Percentiles rank a stretch among this genome's conserved stretches.
These are phyloP conservation scores for Lepidium didymum DNA, from an alignment of 345 rosid species.

Conservation along the genomic window DNA sequence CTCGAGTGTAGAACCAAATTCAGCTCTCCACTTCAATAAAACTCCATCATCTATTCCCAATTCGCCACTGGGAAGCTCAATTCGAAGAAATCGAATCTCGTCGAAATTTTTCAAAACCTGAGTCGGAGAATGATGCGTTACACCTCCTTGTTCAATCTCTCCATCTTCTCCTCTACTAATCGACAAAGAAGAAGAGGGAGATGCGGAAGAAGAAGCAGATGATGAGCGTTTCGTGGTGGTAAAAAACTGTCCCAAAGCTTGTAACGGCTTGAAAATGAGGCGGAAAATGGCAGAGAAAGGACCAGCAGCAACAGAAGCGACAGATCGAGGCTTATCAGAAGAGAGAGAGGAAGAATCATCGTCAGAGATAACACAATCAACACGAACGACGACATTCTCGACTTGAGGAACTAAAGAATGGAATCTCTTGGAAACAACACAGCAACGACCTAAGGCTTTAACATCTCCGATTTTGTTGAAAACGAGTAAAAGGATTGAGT, in stretches of 20 bases:
- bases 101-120: constrained; percentile 84
- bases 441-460: constrained; percentile 88
- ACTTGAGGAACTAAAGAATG: constrained; percentile 75
- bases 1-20: constrained; percentile 91
- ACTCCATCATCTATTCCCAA: constrained; percentile 83
- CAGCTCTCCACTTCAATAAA: constrained; percentile 82
- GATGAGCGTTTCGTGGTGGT: constrained; percentile 35
- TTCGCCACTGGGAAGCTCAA: constrained; percentile 89
- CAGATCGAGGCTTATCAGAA: constrained; percentile 51
- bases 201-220: background rate
- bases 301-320: constrained; percentile 3
- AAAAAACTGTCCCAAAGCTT: constrained; percentile 54
- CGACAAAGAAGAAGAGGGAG: background rate
- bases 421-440: constrained; percentile 72
- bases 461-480: constrained; percentile 90
- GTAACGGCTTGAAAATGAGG: constrained; percentile 62
- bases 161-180: constrained; percentile 46
- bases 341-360: constrained; percentile 30
- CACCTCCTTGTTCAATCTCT: constrained; percentile 69
- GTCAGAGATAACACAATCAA: constrained; percentile 93
- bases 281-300: constrained; percentile 36
- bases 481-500: constrained; percentile 63
- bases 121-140: constrained; percentile 96
- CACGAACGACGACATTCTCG: constrained; percentile 79
- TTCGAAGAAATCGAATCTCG: constrained; percentile 76